These are phyloP conservation scores for Scutellaria minor DNA, from an alignment of 257 asterid species.

Conservation along the genomic window DNA sequence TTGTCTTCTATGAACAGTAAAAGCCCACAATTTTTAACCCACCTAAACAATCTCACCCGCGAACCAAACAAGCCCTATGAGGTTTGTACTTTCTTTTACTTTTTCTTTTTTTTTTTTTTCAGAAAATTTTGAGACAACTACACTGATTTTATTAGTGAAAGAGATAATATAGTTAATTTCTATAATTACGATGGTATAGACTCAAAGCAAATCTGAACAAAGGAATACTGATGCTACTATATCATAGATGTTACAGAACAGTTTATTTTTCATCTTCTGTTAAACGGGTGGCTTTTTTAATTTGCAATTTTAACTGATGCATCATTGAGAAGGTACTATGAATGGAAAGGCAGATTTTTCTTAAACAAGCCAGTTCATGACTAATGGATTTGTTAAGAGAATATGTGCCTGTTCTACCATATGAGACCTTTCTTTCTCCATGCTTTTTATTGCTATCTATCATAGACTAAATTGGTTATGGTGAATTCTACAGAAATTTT, in stretches of 20 bases:
- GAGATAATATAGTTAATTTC: background rate
- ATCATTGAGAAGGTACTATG: background rate
- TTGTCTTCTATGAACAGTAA: no score
- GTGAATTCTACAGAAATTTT: slow-evolving; percentile 82
- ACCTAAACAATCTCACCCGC: no score
- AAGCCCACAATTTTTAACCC: no score
- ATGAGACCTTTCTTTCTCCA: slow-evolving; percentile 1
- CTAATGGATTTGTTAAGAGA: background rate
- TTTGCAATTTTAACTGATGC: background rate
- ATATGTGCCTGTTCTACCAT: slow-evolving; percentile 11
- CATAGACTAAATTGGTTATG: slow-evolving; percentile 16
- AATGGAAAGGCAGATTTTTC: background rate
- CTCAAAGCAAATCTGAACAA: background rate
- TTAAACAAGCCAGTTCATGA: background rate
- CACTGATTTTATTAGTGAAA: background rate
- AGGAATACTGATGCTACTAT: background rate
- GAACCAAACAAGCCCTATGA: no score
- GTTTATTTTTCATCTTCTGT: background rate
- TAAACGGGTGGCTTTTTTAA: background rate
- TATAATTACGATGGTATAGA: background rate
- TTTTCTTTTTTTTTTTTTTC: background rate
- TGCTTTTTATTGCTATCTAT: slow-evolving; percentile 8
- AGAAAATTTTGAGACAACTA: background rate
- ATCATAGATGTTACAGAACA: background rate
- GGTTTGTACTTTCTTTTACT: background rate